Conservation (phyloP, 306 rosid species). For the Rosa multiflora region DNA sequence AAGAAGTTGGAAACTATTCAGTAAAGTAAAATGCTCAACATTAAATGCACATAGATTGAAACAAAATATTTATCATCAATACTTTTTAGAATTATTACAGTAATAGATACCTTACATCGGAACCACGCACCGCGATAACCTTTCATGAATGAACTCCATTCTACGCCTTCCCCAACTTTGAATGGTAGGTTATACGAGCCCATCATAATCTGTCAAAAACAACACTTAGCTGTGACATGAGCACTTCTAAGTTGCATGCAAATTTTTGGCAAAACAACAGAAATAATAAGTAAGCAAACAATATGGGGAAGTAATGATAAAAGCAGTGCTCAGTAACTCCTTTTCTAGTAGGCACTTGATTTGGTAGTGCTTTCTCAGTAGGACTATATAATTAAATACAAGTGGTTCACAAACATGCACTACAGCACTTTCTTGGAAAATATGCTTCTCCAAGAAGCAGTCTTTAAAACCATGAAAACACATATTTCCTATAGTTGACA, state of each 20-base stretch:
- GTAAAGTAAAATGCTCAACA: background rate
- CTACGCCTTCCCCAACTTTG: slow-evolving; percentile 49
- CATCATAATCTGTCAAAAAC: slow-evolving; percentile 17
- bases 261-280: background rate
- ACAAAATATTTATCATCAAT: background rate
- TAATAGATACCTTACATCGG: slow-evolving; percentile 58
- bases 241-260: background rate
- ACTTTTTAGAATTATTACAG: background rate
- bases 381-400: too few species aligned
- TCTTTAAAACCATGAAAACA: too few species aligned
- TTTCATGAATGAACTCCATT: slow-evolving; percentile 41
- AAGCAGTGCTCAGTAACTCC: too few species aligned
- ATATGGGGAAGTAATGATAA: too few species aligned
- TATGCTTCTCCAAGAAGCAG: too few species aligned
- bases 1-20: background rate
- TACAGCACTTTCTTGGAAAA: too few species aligned
- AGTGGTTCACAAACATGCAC: too few species aligned
- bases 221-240: slow-evolving; percentile 13
- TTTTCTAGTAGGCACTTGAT: too few species aligned
- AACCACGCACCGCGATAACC: slow-evolving; percentile 97
- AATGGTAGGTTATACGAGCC: slow-evolving; percentile 44
- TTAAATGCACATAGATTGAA: background rate
- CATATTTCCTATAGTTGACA: too few species aligned
- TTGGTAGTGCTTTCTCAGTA: too few species aligned
- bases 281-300: background rate